A percentile compares a stretch with the other conserved stretches of the same genome.
These are phyloP conservation scores for Suillus decipiens DNA, from an alignment of 768 basidiomycete species.

Conservation along the genomic window DNA sequence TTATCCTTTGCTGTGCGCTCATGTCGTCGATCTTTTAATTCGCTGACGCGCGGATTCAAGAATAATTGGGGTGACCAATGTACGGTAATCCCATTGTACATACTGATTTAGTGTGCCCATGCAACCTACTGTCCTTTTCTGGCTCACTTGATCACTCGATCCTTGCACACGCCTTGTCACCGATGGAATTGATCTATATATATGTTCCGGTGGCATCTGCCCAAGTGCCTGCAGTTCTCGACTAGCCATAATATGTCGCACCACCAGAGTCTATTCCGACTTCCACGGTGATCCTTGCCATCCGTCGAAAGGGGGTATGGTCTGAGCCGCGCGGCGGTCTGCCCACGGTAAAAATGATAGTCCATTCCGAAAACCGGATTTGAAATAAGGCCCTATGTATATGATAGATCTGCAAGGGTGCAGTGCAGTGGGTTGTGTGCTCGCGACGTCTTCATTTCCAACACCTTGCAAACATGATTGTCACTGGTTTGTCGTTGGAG, in stretches of 20 bases:
- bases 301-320: too few species aligned
- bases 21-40: conserved; percentile 92
- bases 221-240: not conserved
- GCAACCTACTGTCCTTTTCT: not conserved
- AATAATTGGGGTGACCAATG: conserved; percentile 9
- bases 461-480: not conserved
- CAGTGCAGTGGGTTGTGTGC: not conserved
- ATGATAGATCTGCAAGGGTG: not conserved
- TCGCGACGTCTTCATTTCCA: not conserved
- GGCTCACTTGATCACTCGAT: not conserved
- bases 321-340: too few species aligned
- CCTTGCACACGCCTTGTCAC: not conserved
- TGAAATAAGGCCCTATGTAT: not conserved
- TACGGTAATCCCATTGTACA: not conserved
- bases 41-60: conserved; percentile 60
- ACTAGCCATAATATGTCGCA: not conserved
- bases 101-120: not conserved
- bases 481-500: conserved; percentile 8
- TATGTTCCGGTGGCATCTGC: not conserved
- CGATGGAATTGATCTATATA: not conserved
- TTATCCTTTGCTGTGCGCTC: conserved; percentile 91
- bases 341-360: too few species aligned
- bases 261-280: too few species aligned
- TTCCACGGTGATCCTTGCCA: too few species aligned
- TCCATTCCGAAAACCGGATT: too few species aligned